Percentiles rank a stretch among this genome's conserved stretches.
Conservation (phyloP, 805 yeast genomes). For the Lipomyces mesembrius region DNA sequence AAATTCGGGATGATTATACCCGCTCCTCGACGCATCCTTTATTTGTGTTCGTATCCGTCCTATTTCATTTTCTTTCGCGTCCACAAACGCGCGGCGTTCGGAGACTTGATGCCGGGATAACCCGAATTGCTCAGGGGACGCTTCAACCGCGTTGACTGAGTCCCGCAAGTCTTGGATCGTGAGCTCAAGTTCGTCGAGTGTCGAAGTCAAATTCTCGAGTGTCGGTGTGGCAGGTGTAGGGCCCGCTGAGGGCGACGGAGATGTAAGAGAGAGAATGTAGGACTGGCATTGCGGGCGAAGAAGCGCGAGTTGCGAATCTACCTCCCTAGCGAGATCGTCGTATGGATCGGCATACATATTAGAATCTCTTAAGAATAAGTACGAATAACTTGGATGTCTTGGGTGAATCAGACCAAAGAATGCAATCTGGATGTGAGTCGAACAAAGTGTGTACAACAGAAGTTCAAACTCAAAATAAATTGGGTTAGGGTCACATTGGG, state of each 20-base stretch:
- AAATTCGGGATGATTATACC: conserved; percentile 20
- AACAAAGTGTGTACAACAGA: neutral
- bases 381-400: neutral
- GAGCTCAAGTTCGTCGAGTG: conserved; percentile 32
- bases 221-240: conserved; percentile 36
- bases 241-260: conserved; percentile 30
- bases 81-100: conserved; percentile 29
- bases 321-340: conserved; percentile 38
- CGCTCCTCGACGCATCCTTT: conserved; percentile 24
- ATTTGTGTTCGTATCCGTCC: conserved; percentile 20
- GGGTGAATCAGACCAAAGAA: neutral
- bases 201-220: conserved; percentile 24
- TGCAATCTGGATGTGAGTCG: neutral
- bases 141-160: conserved; percentile 32
- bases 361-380: neutral
- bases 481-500: neutral
- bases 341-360: conserved; percentile 36
- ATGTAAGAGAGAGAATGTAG: conserved; percentile 29
- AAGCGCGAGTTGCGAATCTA: conserved; percentile 31
- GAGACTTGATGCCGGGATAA: conserved; percentile 26
- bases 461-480: neutral
- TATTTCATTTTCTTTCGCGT: conserved; percentile 26
- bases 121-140: conserved; percentile 36
- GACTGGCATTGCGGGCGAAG: conserved; percentile 32
- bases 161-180: conserved; percentile 33